phyloP scores from a whole-genome alignment of 768 basidiomycete species.

The Strobilomyces confusus region DNA sequence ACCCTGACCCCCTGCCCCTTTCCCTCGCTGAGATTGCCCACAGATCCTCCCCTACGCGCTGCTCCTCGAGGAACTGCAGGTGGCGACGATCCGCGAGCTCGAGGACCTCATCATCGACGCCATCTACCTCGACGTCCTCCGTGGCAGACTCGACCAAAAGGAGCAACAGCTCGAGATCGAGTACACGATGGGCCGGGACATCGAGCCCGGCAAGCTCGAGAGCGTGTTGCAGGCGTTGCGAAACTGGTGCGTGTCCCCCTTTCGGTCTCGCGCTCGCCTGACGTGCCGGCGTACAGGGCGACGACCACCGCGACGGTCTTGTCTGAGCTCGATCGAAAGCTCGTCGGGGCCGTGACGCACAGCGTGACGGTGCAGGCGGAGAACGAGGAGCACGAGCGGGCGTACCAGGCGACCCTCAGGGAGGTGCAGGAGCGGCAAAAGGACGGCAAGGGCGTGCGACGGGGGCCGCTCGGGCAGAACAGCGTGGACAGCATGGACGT shows the following conservation, averaged over 20 bases:
- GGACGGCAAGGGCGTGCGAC: slow-evolving; percentile 44
- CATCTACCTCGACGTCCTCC: slow-evolving; percentile 87
- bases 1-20: slow-evolving; percentile 6
- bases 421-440: slow-evolving; percentile 64
- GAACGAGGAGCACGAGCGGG: slow-evolving; percentile 54
- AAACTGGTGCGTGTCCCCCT: slow-evolving; percentile 50
- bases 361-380: slow-evolving; percentile 36
- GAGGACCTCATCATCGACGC: slow-evolving; percentile 98
- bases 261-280: neutral
- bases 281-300: slow-evolving; percentile 44
- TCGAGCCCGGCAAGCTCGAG: slow-evolving; percentile 71
- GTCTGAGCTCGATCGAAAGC: slow-evolving; percentile 65
- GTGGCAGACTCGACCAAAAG: slow-evolving; percentile 92
- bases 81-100: slow-evolving; percentile 79
- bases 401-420: slow-evolving; percentile 47
- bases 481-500: slow-evolving; percentile 56
- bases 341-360: slow-evolving; percentile 48
- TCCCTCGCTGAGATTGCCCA: neutral
- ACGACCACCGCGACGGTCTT: slow-evolving; percentile 69
- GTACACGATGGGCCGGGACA: slow-evolving; percentile 88
- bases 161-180: slow-evolving; percentile 86
- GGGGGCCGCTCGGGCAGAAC: slow-evolving; percentile 12
- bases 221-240: slow-evolving; percentile 56
- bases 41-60: slow-evolving; percentile 81
- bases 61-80: slow-evolving; percentile 66